A percentile compares a stretch with the other conserved stretches of the same genome.
Conservation (phyloP, 768 basidiomycete species). For the Pisolithus microcarpus region DNA sequence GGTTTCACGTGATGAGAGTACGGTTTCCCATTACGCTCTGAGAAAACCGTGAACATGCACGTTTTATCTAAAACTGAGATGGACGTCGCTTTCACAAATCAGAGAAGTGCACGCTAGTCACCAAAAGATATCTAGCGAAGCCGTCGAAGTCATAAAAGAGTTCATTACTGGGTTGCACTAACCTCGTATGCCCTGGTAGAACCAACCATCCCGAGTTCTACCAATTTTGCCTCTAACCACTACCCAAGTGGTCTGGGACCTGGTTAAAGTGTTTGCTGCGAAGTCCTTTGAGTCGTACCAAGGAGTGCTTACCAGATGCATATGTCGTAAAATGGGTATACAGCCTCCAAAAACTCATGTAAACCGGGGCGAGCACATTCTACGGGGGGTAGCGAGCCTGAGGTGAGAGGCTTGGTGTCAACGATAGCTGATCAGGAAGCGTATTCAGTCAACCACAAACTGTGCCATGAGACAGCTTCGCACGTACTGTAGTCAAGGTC, state of each 20-base stretch:
- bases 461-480: background rate
- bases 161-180: background rate
- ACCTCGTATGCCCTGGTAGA: constrained; percentile 65
- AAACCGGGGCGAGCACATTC: constrained; percentile 81
- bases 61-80: constrained; percentile 75
- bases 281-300: background rate
- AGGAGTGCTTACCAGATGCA: constrained; percentile 61
- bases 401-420: constrained; percentile 80
- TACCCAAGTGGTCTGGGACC: constrained; percentile 83
- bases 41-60: constrained; percentile 85
- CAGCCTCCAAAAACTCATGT: constrained; percentile 74
- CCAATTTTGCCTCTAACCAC: constrained; percentile 85
- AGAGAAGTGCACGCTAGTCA: constrained; percentile 15
- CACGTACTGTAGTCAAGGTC: constrained; percentile 82
- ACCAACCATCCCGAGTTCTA: constrained; percentile 81
- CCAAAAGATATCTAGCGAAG: constrained; percentile 55
- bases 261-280: constrained; percentile 18
- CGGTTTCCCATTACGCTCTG: constrained; percentile 60
- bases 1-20: constrained; percentile 80
- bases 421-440: constrained; percentile 52
- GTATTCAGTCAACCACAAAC: background rate
- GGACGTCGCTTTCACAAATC: background rate
- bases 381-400: constrained; percentile 66
- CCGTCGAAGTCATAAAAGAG: constrained; percentile 1
- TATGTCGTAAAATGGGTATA: constrained; percentile 83